Evolutionary conservation across 768 basidiomycete species (phyloP), one percentile per base, ranked within the genome.

Genomic region (Rossbeevera mucosa): DNA sequence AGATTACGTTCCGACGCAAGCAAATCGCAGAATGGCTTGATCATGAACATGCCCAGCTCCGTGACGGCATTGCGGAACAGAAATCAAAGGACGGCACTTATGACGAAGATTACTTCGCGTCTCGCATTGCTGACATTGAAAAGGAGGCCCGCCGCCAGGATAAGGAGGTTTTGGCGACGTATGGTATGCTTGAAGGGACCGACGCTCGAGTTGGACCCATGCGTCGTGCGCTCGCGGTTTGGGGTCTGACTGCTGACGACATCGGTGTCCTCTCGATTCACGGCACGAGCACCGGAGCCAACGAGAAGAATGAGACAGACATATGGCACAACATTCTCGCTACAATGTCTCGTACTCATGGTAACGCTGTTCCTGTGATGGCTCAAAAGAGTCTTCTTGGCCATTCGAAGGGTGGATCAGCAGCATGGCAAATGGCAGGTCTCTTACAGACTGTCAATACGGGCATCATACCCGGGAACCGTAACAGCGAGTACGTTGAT

Each of bases 361-460:
- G 96, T 49, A 98, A 98, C 69, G 94, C 94, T n/a, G 86, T 95
- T 44, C 96, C 96, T 5, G 85, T 96, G 64, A 88, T 98, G 70
- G 93, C 96, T 2, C 96, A 98, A 72, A 99, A 99, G 80, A 92
- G 88, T 69, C 78, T 99, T 46, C 87, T 95, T 26, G 96, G 96
- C 55, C 95, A 99, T 67, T 86, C 95, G 11, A 99, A 99, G 78
- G 96, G 96, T 70, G 96, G 95, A 55, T 91, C 96, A n/a, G 95
- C 95, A 50, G 90, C 94, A 2, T 97, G 94, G 95, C 91, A 94
- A 73, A 82, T 96, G 79, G 86, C 85, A 62, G 96, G 96, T 59
- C 77, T 98, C 50, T 71, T 93, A 50, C 94, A 99, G 69, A 83
- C 85, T 11, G 79, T 99, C 55, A 78, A 76, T 57, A 83, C 84